phyloP scores from a whole-genome alignment of 768 basidiomycete genomes.

The Mycena filopes region DNA sequence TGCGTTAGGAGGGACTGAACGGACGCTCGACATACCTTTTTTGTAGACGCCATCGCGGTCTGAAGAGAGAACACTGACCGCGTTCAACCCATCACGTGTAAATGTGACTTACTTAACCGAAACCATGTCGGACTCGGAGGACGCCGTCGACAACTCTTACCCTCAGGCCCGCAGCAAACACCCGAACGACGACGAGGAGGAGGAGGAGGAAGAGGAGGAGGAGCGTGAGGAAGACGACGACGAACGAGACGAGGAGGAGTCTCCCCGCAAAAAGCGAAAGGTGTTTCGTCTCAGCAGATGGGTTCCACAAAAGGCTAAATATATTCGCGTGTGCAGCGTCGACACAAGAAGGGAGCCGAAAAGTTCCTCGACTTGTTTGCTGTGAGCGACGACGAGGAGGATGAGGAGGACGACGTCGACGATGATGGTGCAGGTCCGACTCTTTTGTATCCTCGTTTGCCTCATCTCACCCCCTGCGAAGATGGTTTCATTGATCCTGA shows the following conservation, averaged over 20 bases:
- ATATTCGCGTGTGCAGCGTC: slow-evolving; percentile 54
- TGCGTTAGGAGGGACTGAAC: no score
- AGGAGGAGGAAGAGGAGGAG: slow-evolving; percentile 44
- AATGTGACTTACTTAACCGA: background rate
- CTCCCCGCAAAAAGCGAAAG: slow-evolving; percentile 44
- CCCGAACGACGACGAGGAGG: slow-evolving; percentile 34
- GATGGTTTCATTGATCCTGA: slow-evolving; percentile 80
- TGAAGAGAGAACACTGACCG: slow-evolving; percentile 2
- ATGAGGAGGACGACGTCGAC: slow-evolving; percentile 82
- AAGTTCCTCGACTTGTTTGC: slow-evolving; percentile 97
- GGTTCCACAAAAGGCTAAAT: slow-evolving; percentile 6
- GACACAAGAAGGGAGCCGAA: slow-evolving; percentile 74
- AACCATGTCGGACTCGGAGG: slow-evolving; percentile 30
- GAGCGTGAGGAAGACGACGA: slow-evolving; percentile 20
- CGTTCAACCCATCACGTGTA: background rate
- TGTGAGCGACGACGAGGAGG: slow-evolving; percentile 97
- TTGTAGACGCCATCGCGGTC: slow-evolving; percentile 10
- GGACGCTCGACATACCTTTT: slow-evolving; percentile 1
- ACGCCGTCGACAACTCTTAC: slow-evolving; percentile 21
- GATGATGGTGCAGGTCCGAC: slow-evolving; percentile 68
- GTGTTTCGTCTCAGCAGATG: slow-evolving; percentile 47
- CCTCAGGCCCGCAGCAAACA: slow-evolving; percentile 16
- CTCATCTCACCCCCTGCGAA: slow-evolving; percentile 39
- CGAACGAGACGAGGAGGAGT: slow-evolving; percentile 45
- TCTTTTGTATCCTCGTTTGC: background rate